Base-by-base conservation (phyloP, 306 rosid species). In the Trifolium subterraneum region DNA sequence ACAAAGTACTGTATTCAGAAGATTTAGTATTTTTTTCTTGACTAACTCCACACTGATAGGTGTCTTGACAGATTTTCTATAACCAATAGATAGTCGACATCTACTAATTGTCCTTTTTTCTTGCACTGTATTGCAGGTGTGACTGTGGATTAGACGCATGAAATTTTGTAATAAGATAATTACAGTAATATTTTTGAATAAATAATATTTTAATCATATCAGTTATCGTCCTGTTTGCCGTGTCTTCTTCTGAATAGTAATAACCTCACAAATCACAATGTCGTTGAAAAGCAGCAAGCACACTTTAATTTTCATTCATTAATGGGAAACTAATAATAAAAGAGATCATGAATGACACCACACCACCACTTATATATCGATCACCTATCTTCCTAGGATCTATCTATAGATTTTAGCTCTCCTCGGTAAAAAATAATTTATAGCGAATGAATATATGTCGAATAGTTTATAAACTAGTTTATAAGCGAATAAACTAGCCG, bases 251-350 rank as follows among this genome's bases (percentile, higher is more conserved):
- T 23, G 39, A 60, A 60, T 60, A 60, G 62, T 59, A 59, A 15
- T 59, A 59, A 59, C 64, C 64, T 59, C 39, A 14, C 41, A n/a
- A n/a, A n/a, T 59, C 64, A 27, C 41, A 59, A 59, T 27, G 65
- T 59, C 19, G 64, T 29, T 60, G 39, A 29, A 60, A 60, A 60
- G 20, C 15, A 29, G 6, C 18, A 60, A 29, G 6, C 18, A 60
- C 65, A 14, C 41, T 59, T 59, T 59, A 27, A 59, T 59, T 27
- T 27, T 29, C 38, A 56, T 22, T 56, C 63, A 60, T 8, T 14
- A 29, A 60, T 15, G 19, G 12, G 15, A 59, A 59, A 7, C 14
- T 9, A 2, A 8, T 8, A 18, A 51, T 52, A 8, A 22, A 23
- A 8, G 13, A 52, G 12, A 23, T 11, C n/a, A 23, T 56, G 4